These are phyloP conservation scores for Colletotrichum somersetense DNA, from an alignment of 2,329 filamentous ascomycete genomes.

Conservation along the genomic window DNA sequence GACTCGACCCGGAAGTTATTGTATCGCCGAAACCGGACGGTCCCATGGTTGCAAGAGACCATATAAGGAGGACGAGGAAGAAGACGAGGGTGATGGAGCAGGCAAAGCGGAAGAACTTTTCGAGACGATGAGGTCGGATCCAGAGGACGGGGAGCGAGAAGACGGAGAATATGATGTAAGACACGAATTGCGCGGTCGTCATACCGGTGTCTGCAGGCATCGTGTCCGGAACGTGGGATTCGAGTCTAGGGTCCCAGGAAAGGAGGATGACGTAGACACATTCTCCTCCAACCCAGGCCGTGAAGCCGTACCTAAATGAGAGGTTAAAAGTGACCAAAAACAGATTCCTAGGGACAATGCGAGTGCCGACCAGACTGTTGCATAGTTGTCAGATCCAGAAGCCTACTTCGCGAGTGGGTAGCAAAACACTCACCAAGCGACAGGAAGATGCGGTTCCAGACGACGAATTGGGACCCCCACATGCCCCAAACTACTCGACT, in stretches of 20 bases:
- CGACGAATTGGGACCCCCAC: constrained; percentile 45
- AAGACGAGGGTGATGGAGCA: constrained; percentile 56
- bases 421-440: constrained; percentile 46
- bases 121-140: constrained; percentile 58
- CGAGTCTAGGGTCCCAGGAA: constrained; percentile 59
- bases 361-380: constrained; percentile 44
- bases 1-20: constrained; percentile 41
- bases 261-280: constrained; percentile 60
- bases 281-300: constrained; percentile 61
- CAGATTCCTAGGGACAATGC: too few species aligned
- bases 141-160: constrained; percentile 59
- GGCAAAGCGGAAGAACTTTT: constrained; percentile 57
- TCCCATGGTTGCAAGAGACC: constrained; percentile 60
- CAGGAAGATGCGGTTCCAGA: constrained; percentile 56
- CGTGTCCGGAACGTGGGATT: constrained; percentile 56
- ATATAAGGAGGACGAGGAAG: constrained; percentile 57
- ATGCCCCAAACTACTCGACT: constrained; percentile 51
- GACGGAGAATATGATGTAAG: constrained; percentile 59
- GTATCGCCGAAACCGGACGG: constrained; percentile 54
- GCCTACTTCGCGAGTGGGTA: too few species aligned
- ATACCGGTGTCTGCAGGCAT: constrained; percentile 57
- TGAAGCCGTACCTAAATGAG: constrained; percentile 55
- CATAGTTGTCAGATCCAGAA: too few species aligned
- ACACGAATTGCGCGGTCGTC: constrained; percentile 59
- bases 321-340: too few species aligned